Evolutionary conservation across 768 basidiomycete species (phyloP).

Genomic region (Boletellus sp.): DNA sequence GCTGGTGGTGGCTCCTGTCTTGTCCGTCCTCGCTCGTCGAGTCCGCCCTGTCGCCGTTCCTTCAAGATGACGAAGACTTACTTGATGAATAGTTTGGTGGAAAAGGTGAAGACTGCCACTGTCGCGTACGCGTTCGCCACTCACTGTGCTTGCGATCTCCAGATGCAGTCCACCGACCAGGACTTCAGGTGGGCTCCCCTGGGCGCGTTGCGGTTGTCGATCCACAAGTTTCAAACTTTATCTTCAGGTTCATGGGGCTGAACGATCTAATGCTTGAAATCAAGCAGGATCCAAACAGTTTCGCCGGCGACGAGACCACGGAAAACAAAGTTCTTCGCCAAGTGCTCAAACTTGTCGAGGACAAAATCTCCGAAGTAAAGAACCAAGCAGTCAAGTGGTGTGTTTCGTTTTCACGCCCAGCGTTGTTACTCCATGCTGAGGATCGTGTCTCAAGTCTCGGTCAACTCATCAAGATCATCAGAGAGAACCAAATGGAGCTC

Average conservation of each 20-base stretch:
- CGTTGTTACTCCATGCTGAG: constrained; percentile 1
- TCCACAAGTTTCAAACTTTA: constrained; percentile 10
- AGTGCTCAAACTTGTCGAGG: constrained; percentile 84
- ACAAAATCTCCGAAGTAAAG: constrained; percentile 97
- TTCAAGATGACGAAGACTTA: constrained; percentile 78
- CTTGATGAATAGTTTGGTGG: constrained; percentile 78
- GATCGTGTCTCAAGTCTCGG: constrained; percentile 57
- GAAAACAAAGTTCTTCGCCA: constrained; percentile 83
- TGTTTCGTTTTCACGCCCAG: neutral
- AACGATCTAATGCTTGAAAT: constrained; percentile 92
- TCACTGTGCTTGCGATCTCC: constrained; percentile 9
- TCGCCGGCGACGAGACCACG: constrained; percentile 78
- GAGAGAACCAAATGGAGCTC: constrained; percentile 74
- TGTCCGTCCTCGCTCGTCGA: neutral
- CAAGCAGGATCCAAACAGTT: constrained; percentile 68
- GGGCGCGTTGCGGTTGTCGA: constrained; percentile 15
- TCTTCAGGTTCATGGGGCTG: constrained; percentile 88
- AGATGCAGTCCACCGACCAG: constrained; percentile 92
- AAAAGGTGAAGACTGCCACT: constrained; percentile 50
- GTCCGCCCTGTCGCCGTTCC: neutral
- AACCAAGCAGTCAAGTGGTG: constrained; percentile 96
- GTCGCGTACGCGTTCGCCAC: neutral
- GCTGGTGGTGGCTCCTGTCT: constrained; percentile 23
- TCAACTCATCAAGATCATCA: constrained; percentile 85
- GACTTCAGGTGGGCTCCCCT: constrained; percentile 65